phyloP scores from a whole-genome alignment of 305 asterid genomes.

The Coffea humblotiana region DNA sequence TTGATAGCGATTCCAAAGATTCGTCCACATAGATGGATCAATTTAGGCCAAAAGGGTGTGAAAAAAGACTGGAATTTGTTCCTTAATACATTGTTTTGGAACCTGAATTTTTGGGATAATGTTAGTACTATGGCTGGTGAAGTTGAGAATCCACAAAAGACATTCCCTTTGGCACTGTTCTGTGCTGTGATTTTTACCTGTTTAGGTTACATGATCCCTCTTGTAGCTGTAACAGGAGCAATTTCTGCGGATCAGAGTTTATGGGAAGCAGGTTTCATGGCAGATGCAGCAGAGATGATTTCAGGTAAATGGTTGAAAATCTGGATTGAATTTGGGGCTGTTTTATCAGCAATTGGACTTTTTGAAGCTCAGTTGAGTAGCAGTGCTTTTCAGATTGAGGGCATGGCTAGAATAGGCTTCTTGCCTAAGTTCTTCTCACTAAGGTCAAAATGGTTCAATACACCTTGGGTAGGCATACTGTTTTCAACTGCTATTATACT shows the following conservation, averaged over 20 bases:
- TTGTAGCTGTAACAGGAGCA: conserved; percentile 57
- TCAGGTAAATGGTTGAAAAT: conserved; percentile 61
- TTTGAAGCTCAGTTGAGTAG: conserved; percentile 68
- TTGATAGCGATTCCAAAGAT: conserved; percentile 56
- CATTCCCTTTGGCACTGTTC: conserved; percentile 50
- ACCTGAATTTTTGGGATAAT: conserved; percentile 68
- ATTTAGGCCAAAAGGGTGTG: conserved; percentile 48
- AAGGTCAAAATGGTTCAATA: conserved; percentile 42
- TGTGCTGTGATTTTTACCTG: conserved; percentile 59
- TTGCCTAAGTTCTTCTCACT: conserved; percentile 33
- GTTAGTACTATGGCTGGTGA: conserved; percentile 71
- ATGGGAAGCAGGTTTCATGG: conserved; percentile 52
- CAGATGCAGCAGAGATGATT: conserved; percentile 38
- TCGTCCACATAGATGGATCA: conserved; percentile 49
- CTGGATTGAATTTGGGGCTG: conserved; percentile 67
- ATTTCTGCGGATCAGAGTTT: conserved; percentile 40
- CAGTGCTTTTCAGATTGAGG: conserved; percentile 51
- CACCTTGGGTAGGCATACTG: conserved; percentile 47
- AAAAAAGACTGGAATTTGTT: conserved; percentile 57
- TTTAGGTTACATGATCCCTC: conserved; percentile 56
- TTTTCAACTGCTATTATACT: conserved; percentile 32
- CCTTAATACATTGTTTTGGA: conserved; percentile 73
- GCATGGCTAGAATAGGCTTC: conserved; percentile 44
- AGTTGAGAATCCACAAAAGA: conserved; percentile 60
- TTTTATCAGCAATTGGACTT: conserved; percentile 49